These are phyloP conservation scores for Tulasnella sp. DNA, from an alignment of 768 basidiomycete genomes.

Conservation along the genomic window DNA sequence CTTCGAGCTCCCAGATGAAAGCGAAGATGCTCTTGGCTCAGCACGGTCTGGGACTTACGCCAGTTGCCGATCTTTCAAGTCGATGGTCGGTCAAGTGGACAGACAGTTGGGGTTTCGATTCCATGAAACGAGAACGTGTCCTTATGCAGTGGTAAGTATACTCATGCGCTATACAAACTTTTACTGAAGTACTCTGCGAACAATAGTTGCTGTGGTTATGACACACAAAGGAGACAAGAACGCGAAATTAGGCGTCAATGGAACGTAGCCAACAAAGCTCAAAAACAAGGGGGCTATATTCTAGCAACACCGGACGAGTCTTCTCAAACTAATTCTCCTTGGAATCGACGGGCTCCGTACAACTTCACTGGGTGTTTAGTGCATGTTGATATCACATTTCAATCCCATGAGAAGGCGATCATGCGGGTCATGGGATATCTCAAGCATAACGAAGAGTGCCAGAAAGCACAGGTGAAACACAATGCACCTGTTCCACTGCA, in stretches of 20 bases:
- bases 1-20: too few species aligned
- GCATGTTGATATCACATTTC: constrained; percentile 26
- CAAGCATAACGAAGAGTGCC: constrained; percentile 25
- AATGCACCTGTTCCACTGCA: constrained; percentile 27
- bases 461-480: constrained; percentile 17
- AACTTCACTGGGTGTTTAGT: constrained; percentile 28
- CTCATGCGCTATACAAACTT: neutral
- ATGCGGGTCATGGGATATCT: constrained; percentile 22
- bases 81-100: neutral
- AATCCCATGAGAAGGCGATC: constrained; percentile 15
- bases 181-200: neutral
- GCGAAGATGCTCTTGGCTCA: neutral
- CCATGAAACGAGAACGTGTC: neutral
- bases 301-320: too few species aligned
- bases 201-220: neutral
- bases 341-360: constrained; percentile 3
- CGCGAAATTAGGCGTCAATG: neutral
- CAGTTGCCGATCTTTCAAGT: neutral
- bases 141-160: neutral
- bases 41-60: neutral
- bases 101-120: neutral
- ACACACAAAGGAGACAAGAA: neutral
- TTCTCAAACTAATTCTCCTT: too few species aligned
- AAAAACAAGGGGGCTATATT: too few species aligned
- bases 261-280: too few species aligned